Evolutionary conservation across 2,329 filamentous ascomycete species (phyloP).

Genomic region (Apiospora malaysiana): DNA sequence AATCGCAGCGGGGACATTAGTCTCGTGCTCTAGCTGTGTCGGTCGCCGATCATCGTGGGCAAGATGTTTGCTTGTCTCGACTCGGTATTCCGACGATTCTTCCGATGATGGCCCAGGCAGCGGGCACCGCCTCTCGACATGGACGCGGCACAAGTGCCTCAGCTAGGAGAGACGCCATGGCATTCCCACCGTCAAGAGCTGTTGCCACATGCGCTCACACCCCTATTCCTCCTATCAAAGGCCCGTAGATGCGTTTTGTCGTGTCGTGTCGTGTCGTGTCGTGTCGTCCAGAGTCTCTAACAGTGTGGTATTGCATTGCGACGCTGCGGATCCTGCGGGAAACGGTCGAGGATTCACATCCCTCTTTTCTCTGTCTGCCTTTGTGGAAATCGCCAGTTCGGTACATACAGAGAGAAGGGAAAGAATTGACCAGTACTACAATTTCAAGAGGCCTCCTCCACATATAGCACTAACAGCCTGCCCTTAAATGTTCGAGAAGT

Average conservation of each 20-base stretch:
- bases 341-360: neutral
- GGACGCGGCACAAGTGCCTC: neutral
- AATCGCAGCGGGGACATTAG: neutral
- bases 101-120: neutral
- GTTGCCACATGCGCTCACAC: neutral
- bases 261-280: neutral
- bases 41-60: neutral
- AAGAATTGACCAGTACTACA: neutral
- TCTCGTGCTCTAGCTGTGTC: neutral
- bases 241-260: neutral
- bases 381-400: neutral
- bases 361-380: neutral
- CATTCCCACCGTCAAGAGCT: neutral
- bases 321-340: neutral
- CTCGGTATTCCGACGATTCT: neutral
- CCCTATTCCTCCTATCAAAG: constrained; percentile 4
- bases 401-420: neutral
- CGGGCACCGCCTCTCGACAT: neutral
- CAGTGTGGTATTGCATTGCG: constrained; percentile 1
- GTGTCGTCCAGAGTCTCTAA: neutral
- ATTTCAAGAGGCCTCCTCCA: neutral
- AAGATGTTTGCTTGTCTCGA: neutral
- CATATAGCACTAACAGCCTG: neutral
- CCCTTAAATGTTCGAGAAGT: neutral
- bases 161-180: neutral